Evolutionary conservation across 352 stramenopile species (phyloP), one percentile per base, ranked within the genome.

Genomic region (Globisporangium lucens): DNA sequence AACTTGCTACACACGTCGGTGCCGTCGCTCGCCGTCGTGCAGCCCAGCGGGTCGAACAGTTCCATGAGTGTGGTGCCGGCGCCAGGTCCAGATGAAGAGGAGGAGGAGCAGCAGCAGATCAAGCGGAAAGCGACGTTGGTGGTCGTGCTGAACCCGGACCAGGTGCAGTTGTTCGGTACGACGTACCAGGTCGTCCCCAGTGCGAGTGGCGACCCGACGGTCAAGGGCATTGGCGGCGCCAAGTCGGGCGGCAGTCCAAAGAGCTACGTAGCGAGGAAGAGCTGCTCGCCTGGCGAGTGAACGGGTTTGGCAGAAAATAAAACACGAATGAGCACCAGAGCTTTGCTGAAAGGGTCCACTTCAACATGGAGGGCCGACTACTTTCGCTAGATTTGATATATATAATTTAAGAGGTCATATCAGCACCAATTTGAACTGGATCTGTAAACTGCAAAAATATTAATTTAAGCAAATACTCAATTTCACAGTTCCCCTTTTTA

Each of bases 71-170:
- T 66, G 6, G 36, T 29, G 10, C 65, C 65, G 0, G 65, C 47
- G 29, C 64, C 56, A 4, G 13, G 33, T 24, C 17, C 49, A 4
- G n/a, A 27, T 3, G 36, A 41, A 1, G n/a, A 51, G 29, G 12
- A 46, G 4, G 24, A 59, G 41, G 41, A 33, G 12, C 43, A 24
- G 4, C 35, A 52, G 38, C 51, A 30, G 3, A 51, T 10, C 17
- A 66, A 70, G 51, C 65, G 41, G 2, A 65, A 62, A 24, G 15
- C 72, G 41, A 68, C 67, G n/a, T 60, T 72, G 43, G 77, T 85
- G 35, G 61, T 85, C 3, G 73, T 85, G 41, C 49, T 82, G n/a
- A 85, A 79, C 41, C 77, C 77, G 2, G 73, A 77, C 58, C 68
- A 84, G 51, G 73, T 63, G 12, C 77, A 75, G 13, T 70, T 58